phyloP scores from a whole-genome alignment of 2,329 filamentous ascomycete genomes.

The Fusarium sp. region DNA sequence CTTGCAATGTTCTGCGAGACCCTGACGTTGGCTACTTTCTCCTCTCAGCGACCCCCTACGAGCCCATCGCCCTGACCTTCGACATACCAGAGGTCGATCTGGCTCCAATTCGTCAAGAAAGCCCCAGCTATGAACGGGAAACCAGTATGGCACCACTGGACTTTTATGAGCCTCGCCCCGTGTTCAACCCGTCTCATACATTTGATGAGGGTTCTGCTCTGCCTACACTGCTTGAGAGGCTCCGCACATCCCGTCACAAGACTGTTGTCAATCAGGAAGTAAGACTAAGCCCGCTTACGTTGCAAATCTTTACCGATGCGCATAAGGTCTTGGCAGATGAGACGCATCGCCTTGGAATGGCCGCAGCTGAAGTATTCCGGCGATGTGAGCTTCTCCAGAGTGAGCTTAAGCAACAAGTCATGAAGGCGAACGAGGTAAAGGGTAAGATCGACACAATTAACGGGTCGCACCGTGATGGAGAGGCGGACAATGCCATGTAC shows the following conservation, averaged over 20 bases:
- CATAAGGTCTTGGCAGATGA: constrained; percentile 77
- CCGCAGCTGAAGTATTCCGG: constrained; percentile 77
- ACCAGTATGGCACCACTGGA: constrained; percentile 57
- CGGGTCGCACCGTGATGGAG: constrained; percentile 57
- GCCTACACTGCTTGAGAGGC: constrained; percentile 62
- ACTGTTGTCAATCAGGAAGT: constrained; percentile 73
- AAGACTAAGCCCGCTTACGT: constrained; percentile 73
- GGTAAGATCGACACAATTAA: constrained; percentile 71
- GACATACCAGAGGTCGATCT: constrained; percentile 65
- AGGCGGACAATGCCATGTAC: constrained; percentile 65
- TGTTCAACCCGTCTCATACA: constrained; percentile 69
- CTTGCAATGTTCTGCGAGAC: constrained; percentile 63
- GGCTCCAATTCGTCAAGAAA: constrained; percentile 53
- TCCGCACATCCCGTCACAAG: constrained; percentile 68
- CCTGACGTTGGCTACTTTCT: constrained; percentile 72
- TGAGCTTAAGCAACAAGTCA: constrained; percentile 74
- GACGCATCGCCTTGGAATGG: constrained; percentile 72
- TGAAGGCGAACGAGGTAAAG: constrained; percentile 71
- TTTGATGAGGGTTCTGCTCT: constrained; percentile 68
- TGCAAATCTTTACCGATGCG: constrained; percentile 76
- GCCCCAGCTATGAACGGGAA: constrained; percentile 54
- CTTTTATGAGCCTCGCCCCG: constrained; percentile 70
- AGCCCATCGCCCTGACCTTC: constrained; percentile 67
- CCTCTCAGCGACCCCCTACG: constrained; percentile 66
- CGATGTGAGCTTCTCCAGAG: constrained; percentile 73